A percentile compares a stretch with the other conserved stretches of the same genome.
Evolutionary conservation across 1,284 basidiomycete genomes (phyloP).

Genomic region (Sporisorium scitamineum): DNA sequence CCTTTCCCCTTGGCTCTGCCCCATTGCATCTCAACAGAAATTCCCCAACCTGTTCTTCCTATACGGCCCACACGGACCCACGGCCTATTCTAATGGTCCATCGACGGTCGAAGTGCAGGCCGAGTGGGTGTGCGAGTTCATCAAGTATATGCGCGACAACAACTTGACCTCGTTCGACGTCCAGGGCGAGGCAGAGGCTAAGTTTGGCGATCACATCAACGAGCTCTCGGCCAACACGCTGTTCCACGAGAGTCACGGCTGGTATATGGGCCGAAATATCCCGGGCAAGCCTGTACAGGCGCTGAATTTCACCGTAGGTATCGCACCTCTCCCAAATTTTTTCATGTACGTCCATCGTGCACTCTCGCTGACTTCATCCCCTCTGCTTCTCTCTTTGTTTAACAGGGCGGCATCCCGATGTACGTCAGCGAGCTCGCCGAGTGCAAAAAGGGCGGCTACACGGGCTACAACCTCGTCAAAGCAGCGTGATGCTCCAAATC

Average conservation of each 20-base stretch:
- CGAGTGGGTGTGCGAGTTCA: conserved; percentile 48
- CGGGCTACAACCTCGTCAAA: conserved; percentile 38
- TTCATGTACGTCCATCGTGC: not conserved
- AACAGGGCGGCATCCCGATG: conserved; percentile 42
- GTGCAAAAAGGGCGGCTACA: conserved; percentile 34
- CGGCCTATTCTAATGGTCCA: conserved; percentile 51
- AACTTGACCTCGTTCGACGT: conserved; percentile 47
- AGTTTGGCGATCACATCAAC: conserved; percentile 51
- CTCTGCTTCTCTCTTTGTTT: not conserved
- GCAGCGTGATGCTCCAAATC: conserved; percentile 18
- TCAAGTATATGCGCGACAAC: conserved; percentile 51
- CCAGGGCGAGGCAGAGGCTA: conserved; percentile 42
- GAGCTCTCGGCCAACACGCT: conserved; percentile 52
- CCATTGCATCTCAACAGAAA: conserved; percentile 8
- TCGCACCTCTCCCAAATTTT: not conserved
- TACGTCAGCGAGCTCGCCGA: conserved; percentile 51
- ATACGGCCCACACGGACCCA: conserved; percentile 56
- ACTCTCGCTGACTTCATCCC: not conserved
- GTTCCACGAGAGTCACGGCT: conserved; percentile 55
- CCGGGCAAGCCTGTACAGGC: conserved; percentile 50
- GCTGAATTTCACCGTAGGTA: conserved; percentile 39
- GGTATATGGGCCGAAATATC: conserved; percentile 56
- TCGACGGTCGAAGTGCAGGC: conserved; percentile 53
- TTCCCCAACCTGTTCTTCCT: conserved; percentile 61
- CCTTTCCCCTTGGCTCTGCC: no score